Conservation (phyloP, 176 grass and related monocot genomes). For the Ananas comosus region DNA sequence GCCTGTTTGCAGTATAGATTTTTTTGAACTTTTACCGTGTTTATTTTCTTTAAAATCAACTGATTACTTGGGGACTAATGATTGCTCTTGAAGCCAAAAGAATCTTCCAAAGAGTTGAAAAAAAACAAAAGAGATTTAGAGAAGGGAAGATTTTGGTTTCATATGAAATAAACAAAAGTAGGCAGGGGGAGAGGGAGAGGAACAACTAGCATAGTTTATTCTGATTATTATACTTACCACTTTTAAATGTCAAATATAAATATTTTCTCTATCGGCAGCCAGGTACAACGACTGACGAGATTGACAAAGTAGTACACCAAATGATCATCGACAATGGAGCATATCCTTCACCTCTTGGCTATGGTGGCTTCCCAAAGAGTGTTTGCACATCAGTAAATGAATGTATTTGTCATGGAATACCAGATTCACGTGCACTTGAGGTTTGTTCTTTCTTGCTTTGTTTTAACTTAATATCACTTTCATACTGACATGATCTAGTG, state of each 20-base stretch:
- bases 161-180: too few relatives aligned
- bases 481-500: background rate
- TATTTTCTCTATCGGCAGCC: conserved; percentile 55
- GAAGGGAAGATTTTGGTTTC: too few relatives aligned
- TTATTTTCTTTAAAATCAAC: too few relatives aligned
- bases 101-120: too few relatives aligned
- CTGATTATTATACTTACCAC: background rate
- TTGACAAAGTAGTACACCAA: conserved; percentile 92
- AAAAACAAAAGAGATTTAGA: too few relatives aligned
- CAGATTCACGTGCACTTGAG: conserved; percentile 84
- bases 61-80: too few relatives aligned
- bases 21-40: too few relatives aligned
- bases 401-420: conserved; percentile 97
- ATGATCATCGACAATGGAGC: conserved; percentile 90
- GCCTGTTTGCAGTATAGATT: too few relatives aligned
- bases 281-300: conserved; percentile 89
- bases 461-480: background rate
- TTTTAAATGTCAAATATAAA: conserved; percentile 18
- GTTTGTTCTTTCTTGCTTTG: conserved; percentile 20
- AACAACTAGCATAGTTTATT: too few relatives aligned
- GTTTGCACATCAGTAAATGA: conserved; percentile 97
- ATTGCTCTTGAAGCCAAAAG: too few relatives aligned
- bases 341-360: conserved; percentile 89
- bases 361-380: conserved; percentile 85
- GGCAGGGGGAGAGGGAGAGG: background rate